Conservation (phyloP, 495 filamentous ascomycete species). For the Ramalina peruviana region DNA sequence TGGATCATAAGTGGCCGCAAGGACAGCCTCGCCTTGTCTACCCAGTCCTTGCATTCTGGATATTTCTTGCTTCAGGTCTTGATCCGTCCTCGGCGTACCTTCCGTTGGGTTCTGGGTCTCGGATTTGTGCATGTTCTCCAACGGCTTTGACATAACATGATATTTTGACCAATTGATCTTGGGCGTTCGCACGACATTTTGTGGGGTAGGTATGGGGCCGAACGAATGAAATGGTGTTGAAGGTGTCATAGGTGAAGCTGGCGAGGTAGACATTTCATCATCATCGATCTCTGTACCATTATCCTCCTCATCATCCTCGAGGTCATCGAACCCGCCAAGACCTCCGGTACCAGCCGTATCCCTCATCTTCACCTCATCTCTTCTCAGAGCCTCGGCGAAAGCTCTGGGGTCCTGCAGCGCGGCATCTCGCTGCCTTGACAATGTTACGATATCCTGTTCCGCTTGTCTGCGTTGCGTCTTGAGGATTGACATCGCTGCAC, state of each 20-base stretch:
- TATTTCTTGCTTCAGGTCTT: conserved; percentile 11
- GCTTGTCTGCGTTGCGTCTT: conserved; percentile 71
- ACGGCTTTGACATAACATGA: conserved; percentile 59
- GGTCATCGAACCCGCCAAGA: conserved; percentile 25
- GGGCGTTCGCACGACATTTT: conserved; percentile 71
- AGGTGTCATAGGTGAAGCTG: background rate
- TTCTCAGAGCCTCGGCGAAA: conserved; percentile 48
- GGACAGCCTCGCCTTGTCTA: conserved; percentile 37
- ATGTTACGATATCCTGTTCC: conserved; percentile 48
- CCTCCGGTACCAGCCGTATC: conserved; percentile 23
- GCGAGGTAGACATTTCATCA: background rate
- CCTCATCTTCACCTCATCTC: conserved; percentile 35
- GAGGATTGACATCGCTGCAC: conserved; percentile 64
- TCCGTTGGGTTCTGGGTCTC: conserved; percentile 49
- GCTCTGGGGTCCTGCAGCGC: conserved; percentile 54
- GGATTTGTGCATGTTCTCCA: conserved; percentile 74
- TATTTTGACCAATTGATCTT: conserved; percentile 88
- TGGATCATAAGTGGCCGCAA: conserved; percentile 66
- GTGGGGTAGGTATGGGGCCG: conserved; percentile 53
- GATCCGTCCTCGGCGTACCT: conserved; percentile 36
- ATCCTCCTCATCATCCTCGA: conserved; percentile 14
- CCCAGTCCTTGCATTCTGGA: conserved; percentile 9
- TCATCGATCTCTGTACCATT: conserved; percentile 16
- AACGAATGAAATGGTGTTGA: conserved; percentile 14
- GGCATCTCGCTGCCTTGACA: conserved; percentile 46